These are phyloP conservation scores for Purshia tridentata DNA, from an alignment of 306 rosid genomes.

Conservation along the genomic window DNA sequence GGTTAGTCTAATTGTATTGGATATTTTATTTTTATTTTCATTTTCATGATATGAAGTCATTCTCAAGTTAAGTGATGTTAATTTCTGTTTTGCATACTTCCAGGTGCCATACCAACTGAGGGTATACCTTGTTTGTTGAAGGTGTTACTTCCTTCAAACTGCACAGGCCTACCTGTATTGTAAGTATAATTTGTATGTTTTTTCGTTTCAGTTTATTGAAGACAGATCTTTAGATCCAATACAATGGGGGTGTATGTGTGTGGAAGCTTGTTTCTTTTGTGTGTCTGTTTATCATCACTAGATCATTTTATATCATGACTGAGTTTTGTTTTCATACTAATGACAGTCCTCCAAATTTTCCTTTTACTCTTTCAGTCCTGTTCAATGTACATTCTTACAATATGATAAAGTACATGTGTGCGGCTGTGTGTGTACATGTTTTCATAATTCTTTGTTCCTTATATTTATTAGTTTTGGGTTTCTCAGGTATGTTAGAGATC, in stretches of 20 bases:
- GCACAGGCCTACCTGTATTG: conserved; percentile 77
- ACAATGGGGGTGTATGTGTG: background rate
- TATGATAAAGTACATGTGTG: background rate
- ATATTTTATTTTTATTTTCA: background rate
- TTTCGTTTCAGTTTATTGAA: background rate
- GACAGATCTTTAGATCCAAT: background rate
- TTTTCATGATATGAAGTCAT: conserved; percentile 8
- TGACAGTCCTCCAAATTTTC: background rate
- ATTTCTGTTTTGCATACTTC: conserved; percentile 16
- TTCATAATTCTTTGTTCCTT: conserved; percentile 15
- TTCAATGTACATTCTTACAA: background rate
- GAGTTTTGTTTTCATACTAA: background rate
- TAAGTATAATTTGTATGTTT: conserved; percentile 40
- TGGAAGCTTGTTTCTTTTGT: background rate
- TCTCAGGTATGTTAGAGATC: conserved; percentile 77
- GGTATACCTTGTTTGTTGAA: conserved; percentile 95
- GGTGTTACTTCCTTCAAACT: conserved; percentile 78
- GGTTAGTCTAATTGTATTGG: conserved; percentile 54
- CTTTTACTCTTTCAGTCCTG: background rate
- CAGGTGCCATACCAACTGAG: conserved; percentile 90
- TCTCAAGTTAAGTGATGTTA: background rate
- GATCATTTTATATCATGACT: background rate
- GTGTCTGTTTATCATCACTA: background rate
- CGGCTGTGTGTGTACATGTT: background rate
- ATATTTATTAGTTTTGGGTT: conserved; percentile 13